Conservation (phyloP, 768 basidiomycete species). For the Boletellus sp. region DNA sequence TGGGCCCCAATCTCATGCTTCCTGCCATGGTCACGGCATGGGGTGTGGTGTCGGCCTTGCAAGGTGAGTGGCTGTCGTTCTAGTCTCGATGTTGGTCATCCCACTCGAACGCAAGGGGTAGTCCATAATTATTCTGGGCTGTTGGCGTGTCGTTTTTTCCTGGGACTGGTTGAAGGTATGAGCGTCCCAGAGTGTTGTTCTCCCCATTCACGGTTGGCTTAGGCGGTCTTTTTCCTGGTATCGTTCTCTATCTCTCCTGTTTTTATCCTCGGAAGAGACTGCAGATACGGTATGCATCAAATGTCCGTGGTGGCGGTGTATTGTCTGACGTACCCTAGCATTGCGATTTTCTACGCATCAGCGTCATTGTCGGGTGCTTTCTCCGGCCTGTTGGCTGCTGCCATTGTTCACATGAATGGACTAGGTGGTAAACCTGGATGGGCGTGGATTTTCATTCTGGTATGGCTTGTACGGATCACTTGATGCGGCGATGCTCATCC, state of each 20-base stretch:
- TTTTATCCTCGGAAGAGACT: conserved; percentile 36
- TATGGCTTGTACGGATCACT: conserved; percentile 14
- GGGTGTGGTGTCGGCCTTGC: conserved; percentile 54
- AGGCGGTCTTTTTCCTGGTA: conserved; percentile 58
- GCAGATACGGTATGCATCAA: conserved; percentile 18
- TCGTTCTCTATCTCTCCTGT: conserved; percentile 54
- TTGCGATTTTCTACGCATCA: conserved; percentile 37
- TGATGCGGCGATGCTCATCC: background rate
- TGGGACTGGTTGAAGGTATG: conserved; percentile 58
- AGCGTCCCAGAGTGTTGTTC: background rate
- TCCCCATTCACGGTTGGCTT: conserved; percentile 2
- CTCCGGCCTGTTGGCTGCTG: conserved; percentile 59
- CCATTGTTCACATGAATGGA: conserved; percentile 53
- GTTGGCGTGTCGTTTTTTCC: conserved; percentile 44
- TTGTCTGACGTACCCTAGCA: conserved; percentile 20
- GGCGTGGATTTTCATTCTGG: conserved; percentile 61
- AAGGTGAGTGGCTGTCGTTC: conserved; percentile 40
- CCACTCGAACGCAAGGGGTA: conserved; percentile 31
- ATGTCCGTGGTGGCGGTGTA: background rate
- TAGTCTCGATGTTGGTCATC: background rate
- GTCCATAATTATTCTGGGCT: conserved; percentile 52
- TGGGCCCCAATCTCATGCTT: conserved; percentile 54
- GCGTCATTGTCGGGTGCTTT: conserved; percentile 57
- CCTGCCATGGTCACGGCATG: conserved; percentile 60
- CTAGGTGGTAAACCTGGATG: conserved; percentile 50